Evolutionary conservation across 139 green algal species (phyloP), one percentile per base, ranked within the genome.

Genomic region (Volvox africanus): DNA sequence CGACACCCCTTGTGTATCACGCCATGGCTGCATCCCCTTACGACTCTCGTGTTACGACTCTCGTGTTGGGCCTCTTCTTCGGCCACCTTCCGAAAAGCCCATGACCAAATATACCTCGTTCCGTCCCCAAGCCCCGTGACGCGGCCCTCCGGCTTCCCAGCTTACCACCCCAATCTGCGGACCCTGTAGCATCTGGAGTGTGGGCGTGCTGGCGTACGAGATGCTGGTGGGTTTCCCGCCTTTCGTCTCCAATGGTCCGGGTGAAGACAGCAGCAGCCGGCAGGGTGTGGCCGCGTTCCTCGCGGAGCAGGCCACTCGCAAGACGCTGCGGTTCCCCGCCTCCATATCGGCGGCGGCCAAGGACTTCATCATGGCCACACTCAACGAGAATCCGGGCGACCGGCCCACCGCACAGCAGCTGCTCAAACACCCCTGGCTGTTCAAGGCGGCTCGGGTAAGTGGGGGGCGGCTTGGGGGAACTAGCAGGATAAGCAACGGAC

Each of bases 171-270:
- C 44, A 55, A 55, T 9, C 44, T 55, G 44, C 9, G 44, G 9
- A 5, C 44, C 44, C 44, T 9, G 44, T 55, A 73, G 71, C 73
- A 80, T 90, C 65, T 90, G 86, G 86, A 78, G 50, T 33, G 75
- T 85, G 35, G 86, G 86, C 32, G 75, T 90, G 1, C 30, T 90
- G 3, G 86, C 86, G 14, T 90, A 90, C 86, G 86, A 90, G 75
- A 67, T 90, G 75, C 86, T 90, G 26, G 86, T 90, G 12, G 86
- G 86, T 73, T 90, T 90, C 75, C 75, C 86, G 73, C 86, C 86
- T 9, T 77, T 90, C 55, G 50, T 84, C 1, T 26, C 50, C 50
- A 68, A 89, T 33, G 35, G 30, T 19, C 0, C 67, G 5, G 32
- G 16, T 12, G 36, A 30, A 5, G 26, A 24, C 67, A 50, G 85